Conservation (phyloP, 805 yeast genomes). For the Candida maris region DNA sequence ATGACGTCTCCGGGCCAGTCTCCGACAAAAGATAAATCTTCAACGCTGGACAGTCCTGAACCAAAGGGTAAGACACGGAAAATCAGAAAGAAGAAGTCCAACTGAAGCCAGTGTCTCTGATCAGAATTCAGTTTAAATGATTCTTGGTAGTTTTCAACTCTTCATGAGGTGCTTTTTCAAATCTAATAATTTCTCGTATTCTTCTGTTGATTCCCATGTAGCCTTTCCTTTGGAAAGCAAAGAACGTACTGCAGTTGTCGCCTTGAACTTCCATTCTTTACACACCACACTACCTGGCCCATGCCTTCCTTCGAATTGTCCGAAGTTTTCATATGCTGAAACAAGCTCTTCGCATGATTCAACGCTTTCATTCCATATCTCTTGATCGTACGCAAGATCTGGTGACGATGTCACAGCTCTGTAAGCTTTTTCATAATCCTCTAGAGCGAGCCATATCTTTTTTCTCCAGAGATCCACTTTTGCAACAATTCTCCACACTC, state of each 20-base stretch:
- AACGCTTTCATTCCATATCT: conserved; percentile 73
- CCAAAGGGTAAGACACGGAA: conserved; percentile 7
- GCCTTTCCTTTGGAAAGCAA: conserved; percentile 74
- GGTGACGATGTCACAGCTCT: conserved; percentile 67
- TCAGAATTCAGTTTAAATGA: conserved; percentile 1
- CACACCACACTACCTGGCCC: conserved; percentile 85
- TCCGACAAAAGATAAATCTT: neutral
- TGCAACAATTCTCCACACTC: conserved; percentile 82
- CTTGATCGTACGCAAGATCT: conserved; percentile 56
- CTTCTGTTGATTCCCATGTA: conserved; percentile 76
- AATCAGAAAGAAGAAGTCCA: conserved; percentile 11
- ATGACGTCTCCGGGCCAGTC: conserved; percentile 3
- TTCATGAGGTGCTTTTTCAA: conserved; percentile 42
- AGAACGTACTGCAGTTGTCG: conserved; percentile 66
- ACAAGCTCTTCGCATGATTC: conserved; percentile 74
- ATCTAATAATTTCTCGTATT: conserved; percentile 63
- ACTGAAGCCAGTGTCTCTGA: conserved; percentile 3
- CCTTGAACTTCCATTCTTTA: conserved; percentile 87
- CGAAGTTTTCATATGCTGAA: conserved; percentile 82
- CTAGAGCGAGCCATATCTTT: conserved; percentile 84
- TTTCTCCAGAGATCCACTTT: conserved; percentile 82
- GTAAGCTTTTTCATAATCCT: conserved; percentile 81
- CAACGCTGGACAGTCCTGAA: conserved; percentile 3
- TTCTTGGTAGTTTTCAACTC: no score
- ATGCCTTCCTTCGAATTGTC: conserved; percentile 76